Conservation (phyloP, 2,329 filamentous ascomycete genomes). For the Colletotrichum trifolii region DNA sequence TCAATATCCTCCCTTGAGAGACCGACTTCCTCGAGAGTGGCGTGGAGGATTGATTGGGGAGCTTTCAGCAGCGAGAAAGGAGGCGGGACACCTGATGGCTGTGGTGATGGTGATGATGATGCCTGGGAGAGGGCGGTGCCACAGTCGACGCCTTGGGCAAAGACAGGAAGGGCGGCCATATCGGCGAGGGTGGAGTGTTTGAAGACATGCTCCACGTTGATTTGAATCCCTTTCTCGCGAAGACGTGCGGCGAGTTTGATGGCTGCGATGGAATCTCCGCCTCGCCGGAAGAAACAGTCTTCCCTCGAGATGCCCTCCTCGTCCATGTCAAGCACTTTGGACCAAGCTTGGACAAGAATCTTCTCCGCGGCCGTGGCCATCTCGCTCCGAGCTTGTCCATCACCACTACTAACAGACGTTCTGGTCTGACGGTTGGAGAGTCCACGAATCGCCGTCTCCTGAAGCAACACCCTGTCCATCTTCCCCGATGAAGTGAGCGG, state of each 20-base stretch:
- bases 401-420: not conserved
- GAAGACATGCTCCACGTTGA: slow-evolving; percentile 42
- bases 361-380: slow-evolving; percentile 6
- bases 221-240: slow-evolving; percentile 30
- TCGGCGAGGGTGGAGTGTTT: slow-evolving; percentile 35
- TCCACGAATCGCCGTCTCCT: too few relatives aligned
- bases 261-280: slow-evolving; percentile 46
- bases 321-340: not conserved
- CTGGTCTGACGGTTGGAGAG: too few relatives aligned
- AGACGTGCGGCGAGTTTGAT: slow-evolving; percentile 37
- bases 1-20: slow-evolving; percentile 15
- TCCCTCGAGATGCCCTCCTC: slow-evolving; percentile 45
- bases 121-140: not conserved
- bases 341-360: not conserved
- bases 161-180: slow-evolving; percentile 22
- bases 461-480: too few relatives aligned
- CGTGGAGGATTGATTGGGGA: not conserved
- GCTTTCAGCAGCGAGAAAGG: not conserved
- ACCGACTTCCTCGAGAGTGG: not conserved
- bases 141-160: not conserved
- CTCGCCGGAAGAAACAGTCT: slow-evolving; percentile 64
- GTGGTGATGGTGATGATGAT: too few relatives aligned
- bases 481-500: too few relatives aligned
- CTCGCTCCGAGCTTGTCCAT: not conserved
- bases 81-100: not conserved